These are phyloP conservation scores for Inga oerstediana DNA, from an alignment of 306 rosid genomes.

Conservation along the genomic window DNA sequence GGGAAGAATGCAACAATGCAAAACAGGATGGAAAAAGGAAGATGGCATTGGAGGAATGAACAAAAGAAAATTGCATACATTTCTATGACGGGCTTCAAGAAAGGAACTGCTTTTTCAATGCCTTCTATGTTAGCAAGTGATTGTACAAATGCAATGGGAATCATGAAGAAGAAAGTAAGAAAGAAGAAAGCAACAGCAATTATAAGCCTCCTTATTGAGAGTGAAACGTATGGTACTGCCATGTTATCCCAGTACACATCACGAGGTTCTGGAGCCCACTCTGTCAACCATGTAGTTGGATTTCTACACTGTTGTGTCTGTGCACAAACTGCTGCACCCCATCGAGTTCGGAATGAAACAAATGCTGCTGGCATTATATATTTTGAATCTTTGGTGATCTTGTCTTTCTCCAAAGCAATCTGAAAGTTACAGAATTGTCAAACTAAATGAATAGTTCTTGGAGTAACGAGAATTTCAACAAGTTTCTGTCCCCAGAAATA, in stretches of 20 bases:
- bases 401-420: conserved; percentile 73
- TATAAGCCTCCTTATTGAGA: conserved; percentile 83
- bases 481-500: conserved; percentile 4
- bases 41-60: neutral
- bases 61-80: conserved; percentile 47
- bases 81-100: conserved; percentile 75
- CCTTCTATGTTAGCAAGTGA: conserved; percentile 94
- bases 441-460: neutral
- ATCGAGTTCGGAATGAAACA: conserved; percentile 88
- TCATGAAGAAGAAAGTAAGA: conserved; percentile 97
- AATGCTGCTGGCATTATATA: conserved; percentile 85
- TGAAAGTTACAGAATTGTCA: conserved; percentile 39
- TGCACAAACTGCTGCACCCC: conserved; percentile 98
- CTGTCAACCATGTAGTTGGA: conserved; percentile 91
- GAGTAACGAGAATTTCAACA: conserved; percentile 16
- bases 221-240: conserved; percentile 92
- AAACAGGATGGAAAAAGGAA: neutral
- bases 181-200: conserved; percentile 93
- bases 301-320: conserved; percentile 92
- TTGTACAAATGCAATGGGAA: conserved; percentile 95
- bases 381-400: conserved; percentile 55
- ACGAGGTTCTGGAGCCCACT: conserved; percentile 99
- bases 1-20: neutral
- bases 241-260: conserved; percentile 93
- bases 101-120: conserved; percentile 82